Base-by-base conservation (phyloP, 345 rosid species). In the Euphorbia pulcherrima region DNA sequence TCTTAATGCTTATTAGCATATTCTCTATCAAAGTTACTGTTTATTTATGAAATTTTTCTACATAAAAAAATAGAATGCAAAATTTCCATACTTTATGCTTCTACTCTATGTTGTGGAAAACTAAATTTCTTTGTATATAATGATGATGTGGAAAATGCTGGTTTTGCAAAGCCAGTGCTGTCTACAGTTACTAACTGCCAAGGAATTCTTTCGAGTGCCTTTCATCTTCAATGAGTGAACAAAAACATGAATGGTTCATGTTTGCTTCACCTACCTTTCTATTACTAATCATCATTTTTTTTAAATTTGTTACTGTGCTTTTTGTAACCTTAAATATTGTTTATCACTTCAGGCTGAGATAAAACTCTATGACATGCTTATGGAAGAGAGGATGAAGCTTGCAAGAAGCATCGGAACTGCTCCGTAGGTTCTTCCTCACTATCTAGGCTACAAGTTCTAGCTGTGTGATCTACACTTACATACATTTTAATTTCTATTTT, bases 331-430 rank as follows among this genome's bases (percentile, higher is more conserved):
- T 50, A 47, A 12, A 56, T 35, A 63, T 59, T 29, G 28, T 61
- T 30, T 67, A 40, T 46, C 64, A 61, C 18, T 56, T 29, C 81
- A 83, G 86, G 78, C 73, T 5, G 86, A 83, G 71, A 61, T 54
- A 62, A 59, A 77, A 65, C 70, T 83, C 39, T 83, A 77, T 73
- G 74, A 66, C 67, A 60, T 68, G 78, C 83, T 83, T 58, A 58
- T 83, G 58, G 83, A 75, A 62, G 83, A 80, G 77, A 75, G 86
- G 69, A 70, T 72, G 56, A 77, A 78, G 70, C 78, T 83, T 62
- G 86, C 86, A 26, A 78, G 82, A 75, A 59, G 65, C 56, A 48
- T 70, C n/a, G 80, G 86, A 71, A 83, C 86, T 68, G 86, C 86
- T 58, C 86, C 84, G 84, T 83, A 80, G 18, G 84, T 72, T 75